These are phyloP conservation scores for Staphylotrichum longicolle DNA, from an alignment of 495 filamentous ascomycete genomes.

Conservation along the genomic window DNA sequence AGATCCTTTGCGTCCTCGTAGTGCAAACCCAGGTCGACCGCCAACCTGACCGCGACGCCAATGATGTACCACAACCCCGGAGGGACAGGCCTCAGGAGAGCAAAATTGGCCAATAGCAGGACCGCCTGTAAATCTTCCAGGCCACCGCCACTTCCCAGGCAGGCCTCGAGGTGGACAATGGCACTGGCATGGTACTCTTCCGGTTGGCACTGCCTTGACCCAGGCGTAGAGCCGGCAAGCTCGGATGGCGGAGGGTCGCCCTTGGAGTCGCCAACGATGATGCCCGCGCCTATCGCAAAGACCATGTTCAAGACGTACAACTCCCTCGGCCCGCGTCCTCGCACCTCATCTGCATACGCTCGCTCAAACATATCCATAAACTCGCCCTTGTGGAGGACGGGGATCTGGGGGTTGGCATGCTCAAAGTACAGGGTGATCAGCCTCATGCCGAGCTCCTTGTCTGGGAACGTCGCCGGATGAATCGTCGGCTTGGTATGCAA, in stretches of 20 bases:
- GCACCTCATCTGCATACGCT: slow-evolving; percentile 67
- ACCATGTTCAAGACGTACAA: slow-evolving; percentile 94
- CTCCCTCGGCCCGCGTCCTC: slow-evolving; percentile 73
- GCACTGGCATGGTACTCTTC: slow-evolving; percentile 96
- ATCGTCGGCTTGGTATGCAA: slow-evolving; percentile 86
- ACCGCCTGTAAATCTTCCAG: slow-evolving; percentile 93
- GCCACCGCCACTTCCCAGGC: slow-evolving; percentile 74
- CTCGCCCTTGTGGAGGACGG: slow-evolving; percentile 81
- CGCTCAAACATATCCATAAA: slow-evolving; percentile 81
- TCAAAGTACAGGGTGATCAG: slow-evolving; percentile 88
- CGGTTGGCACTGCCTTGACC: slow-evolving; percentile 68
- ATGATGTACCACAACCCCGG: slow-evolving; percentile 97
- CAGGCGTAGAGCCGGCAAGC: slow-evolving; percentile 17
- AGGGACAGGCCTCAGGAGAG: slow-evolving; percentile 82
- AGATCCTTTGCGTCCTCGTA: slow-evolving; percentile 83
- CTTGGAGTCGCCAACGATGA: slow-evolving; percentile 69
- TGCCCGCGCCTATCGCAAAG: slow-evolving; percentile 93
- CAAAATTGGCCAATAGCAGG: slow-evolving; percentile 85
- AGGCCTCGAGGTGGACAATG: slow-evolving; percentile 85
- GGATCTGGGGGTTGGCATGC: slow-evolving; percentile 93
- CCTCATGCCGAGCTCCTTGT: slow-evolving; percentile 64
- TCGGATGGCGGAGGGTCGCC: slow-evolving; percentile 19
- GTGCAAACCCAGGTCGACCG: slow-evolving; percentile 88
- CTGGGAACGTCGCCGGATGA: slow-evolving; percentile 80
- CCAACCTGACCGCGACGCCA: slow-evolving; percentile 84